Percentiles rank a stretch among this genome's conserved stretches.
phyloP scores from a whole-genome alignment of 805 yeast species.

The Wickerhamiella sergipiensis region DNA sequence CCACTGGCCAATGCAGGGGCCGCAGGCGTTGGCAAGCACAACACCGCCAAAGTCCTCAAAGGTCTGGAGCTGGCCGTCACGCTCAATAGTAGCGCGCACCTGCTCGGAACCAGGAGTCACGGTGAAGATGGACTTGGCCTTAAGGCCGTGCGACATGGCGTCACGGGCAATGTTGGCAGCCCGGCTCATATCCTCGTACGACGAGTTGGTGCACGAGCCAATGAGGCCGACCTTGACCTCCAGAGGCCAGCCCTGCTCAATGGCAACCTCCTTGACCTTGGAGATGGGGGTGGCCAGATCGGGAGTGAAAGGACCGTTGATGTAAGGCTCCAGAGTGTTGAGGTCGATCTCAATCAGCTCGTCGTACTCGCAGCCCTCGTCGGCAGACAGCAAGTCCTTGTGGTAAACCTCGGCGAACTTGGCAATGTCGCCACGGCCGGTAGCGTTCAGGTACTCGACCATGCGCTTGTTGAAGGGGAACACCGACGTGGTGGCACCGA shows the following conservation, averaged over 20 bases:
- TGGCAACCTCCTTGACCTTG: constrained; percentile 57
- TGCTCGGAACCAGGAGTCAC: constrained; percentile 98
- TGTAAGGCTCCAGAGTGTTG: constrained; percentile 78
- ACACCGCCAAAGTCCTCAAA: constrained; percentile 82
- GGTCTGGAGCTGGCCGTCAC: constrained; percentile 78
- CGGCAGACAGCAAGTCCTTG: constrained; percentile 48
- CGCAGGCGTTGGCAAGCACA: constrained; percentile 95
- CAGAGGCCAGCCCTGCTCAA: constrained; percentile 72
- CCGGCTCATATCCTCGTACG: constrained; percentile 96
- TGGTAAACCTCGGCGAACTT: constrained; percentile 64
- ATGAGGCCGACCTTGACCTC: constrained; percentile 84
- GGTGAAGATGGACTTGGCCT: constrained; percentile 81
- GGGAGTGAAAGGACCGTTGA: constrained; percentile 97
- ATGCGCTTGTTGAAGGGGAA: constrained; percentile 93
- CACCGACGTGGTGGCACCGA: constrained; percentile 95
- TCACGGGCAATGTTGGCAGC: constrained; percentile 82
- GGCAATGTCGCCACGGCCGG: constrained; percentile 75
- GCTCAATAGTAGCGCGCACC: constrained; percentile 89
- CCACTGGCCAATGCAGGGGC: constrained; percentile 99
- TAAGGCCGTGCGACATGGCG: constrained; percentile 74
- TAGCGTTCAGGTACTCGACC: constrained; percentile 74
- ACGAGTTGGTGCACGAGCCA: constrained; percentile 97
- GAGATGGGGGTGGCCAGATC: constrained; percentile 91
- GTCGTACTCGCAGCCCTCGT: constrained; percentile 81
- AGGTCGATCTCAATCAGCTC: constrained; percentile 83